Evolutionary conservation across 1,284 basidiomycete species (phyloP).

Genomic region (Rhodotorula sp.): DNA sequence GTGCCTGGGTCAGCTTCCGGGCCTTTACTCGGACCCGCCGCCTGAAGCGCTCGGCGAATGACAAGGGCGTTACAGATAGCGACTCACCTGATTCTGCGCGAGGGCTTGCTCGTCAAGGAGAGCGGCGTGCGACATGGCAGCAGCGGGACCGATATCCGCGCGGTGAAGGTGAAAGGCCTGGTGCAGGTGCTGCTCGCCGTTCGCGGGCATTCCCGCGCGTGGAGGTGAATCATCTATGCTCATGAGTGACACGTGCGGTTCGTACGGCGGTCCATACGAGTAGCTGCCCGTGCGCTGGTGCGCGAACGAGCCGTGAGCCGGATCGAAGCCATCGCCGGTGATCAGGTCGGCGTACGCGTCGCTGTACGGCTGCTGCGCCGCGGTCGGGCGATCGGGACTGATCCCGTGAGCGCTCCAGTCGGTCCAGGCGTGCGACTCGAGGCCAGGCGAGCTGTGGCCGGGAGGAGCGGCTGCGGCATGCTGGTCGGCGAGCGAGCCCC

Average conservation of each 20-base stretch:
- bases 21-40: background rate
- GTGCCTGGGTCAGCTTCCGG: too few relatives aligned
- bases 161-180: background rate
- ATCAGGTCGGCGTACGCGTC: conserved; percentile 16
- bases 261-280: background rate
- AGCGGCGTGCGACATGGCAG: background rate
- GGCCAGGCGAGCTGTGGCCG: background rate
- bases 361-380: background rate
- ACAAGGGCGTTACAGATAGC: too few relatives aligned
- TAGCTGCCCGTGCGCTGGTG: background rate
- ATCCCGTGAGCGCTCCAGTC: conserved; percentile 6
- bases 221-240: conserved; percentile 1
- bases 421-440: conserved; percentile 4
- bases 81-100: background rate
- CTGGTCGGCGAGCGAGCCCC: conserved; percentile 1
- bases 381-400: conserved; percentile 9
- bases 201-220: background rate
- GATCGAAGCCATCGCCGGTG: conserved; percentile 1
- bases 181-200: conserved; percentile 1
- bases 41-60: background rate
- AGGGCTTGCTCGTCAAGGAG: background rate
- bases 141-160: background rate
- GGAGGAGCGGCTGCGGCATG: background rate
- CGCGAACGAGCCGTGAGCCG: background rate
- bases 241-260: background rate